Evolutionary conservation across 805 yeast species (phyloP), one percentile per base, ranked within the genome.

Genomic region (fission yeast (Schizosaccharomyces pombe)): DNA sequence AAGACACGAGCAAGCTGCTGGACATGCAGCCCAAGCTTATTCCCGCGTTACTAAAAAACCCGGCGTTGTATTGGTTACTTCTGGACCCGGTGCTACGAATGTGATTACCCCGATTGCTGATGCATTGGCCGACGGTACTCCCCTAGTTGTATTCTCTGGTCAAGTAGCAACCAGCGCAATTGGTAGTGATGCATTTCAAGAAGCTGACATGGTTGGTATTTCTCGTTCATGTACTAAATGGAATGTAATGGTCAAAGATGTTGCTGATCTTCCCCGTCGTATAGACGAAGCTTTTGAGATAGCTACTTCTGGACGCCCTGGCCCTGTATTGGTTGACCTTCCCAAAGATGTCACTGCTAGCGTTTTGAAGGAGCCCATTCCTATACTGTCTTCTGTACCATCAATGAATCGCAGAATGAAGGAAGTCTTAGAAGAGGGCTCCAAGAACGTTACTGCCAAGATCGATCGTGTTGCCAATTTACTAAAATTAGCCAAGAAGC

Each of bases 21-120:
- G 98, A 54, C 98, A 91, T 70, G 91, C 91, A 97, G 98, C 98
- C 56, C 96, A 91, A 71, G 98, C 98, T 57, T 91, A 91, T 62
- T 96, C 98, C 56, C 76, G 94, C 61, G 98, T 94, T 43, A 70
- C 78, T 19, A 98, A 97, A 57, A 91, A 85, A 69, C 93, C 96
- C 12, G 98, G 98, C 71, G 94, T 91, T 59, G 97, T 91, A 53
- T 72, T 91, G 62, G 98, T 91, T 54, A 91, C 98, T n/a, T 85
- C 95, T 1, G 98, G 98, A 54, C 98, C 98, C 31, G 98, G 97
- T 64, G 98, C 97, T 53, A 91, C 98, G 55, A 91, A 91, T 65
- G 95, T 91, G 57, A 80, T 91, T 59, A 91, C 98, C n/a, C 95
- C 98, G 55, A 77, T 91, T 83, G 94, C 94, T 57, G 98, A 91